Evolutionary conservation across 768 basidiomycete species (phyloP), one percentile per base, ranked within the genome.

Genomic region (Leccinum subgranulosum): DNA sequence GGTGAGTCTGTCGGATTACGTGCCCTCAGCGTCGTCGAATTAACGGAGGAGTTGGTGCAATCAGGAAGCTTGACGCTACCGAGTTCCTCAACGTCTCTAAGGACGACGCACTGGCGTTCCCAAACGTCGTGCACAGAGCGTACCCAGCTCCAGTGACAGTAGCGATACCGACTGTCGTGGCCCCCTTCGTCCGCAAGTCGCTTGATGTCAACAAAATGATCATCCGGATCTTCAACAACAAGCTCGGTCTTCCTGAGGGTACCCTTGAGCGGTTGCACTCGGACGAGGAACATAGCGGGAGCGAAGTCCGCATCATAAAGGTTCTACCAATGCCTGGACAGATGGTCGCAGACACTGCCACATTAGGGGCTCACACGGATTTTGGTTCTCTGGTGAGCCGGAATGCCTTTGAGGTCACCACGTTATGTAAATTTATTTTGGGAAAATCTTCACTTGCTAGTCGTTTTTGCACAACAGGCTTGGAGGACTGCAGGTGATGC

Each of bases 11-110:
- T 39, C 7, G 3, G 7, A 9, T 46, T 14, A 28, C 21, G 4
- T 19, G 41, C 51, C 25, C 31, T 39, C 39, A 39, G 17, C n/a
- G 9, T 39, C n/a, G 14, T 39, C 39, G 39, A 17, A 39, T n/a
- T 39, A 39, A 39, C 9, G 39, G 39, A n/a, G 17, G 17, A 39
- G 39, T n/a, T n/a, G 39, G n/a, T 39, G 39, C 39, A n/a, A 39
- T 39, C 14, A 67, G 64, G 2, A 49, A 28, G 6, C 56, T 77
- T 49, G 87, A 88, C 64, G 77, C 76, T 0, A 76, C 79, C 3
- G 85, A 88, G 64, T 87, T 86, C 68, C 74, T 88, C 57, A 87
- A 87, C 63, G 69, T 88, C 31, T 75, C 86, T 0, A 86, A 87
- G 65, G 87, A 90, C 64, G 88, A 90, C 60, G 84, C 78, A 0